phyloP scores from a whole-genome alignment of 495 filamentous ascomycete species.

The Penicillium simplicissimum region DNA sequence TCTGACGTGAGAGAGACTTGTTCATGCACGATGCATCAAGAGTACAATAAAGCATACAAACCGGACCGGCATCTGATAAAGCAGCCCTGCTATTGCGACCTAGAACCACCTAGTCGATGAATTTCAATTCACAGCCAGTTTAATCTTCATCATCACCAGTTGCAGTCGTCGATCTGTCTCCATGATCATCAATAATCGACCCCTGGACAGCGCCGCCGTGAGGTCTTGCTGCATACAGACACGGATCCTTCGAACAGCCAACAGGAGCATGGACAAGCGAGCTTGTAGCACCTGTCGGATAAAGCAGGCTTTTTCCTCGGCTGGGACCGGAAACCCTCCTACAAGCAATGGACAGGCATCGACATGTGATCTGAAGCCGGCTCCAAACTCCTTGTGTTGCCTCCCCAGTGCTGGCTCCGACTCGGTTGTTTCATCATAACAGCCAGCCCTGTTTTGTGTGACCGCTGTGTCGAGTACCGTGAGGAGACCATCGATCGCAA shows the following conservation, averaged over 20 bases:
- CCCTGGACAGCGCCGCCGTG: slow-evolving; percentile 22
- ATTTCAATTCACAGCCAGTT: slow-evolving; percentile 14
- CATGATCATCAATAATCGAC: slow-evolving; percentile 39
- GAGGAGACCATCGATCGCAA: slow-evolving; percentile 39
- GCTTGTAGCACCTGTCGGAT: slow-evolving; percentile 35
- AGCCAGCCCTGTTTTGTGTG: not conserved
- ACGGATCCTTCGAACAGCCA: slow-evolving; percentile 31
- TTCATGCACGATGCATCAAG: not conserved
- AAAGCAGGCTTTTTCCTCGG: slow-evolving; percentile 37
- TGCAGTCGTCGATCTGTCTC: slow-evolving; percentile 42
- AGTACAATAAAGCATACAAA: not conserved
- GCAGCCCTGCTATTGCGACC: not conserved
- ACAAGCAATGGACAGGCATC: slow-evolving; percentile 34
- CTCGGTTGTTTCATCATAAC: not conserved
- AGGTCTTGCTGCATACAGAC: slow-evolving; percentile 31
- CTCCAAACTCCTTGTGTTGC: not conserved
- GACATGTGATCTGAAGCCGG: slow-evolving; percentile 26
- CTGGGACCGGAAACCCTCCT: slow-evolving; percentile 32
- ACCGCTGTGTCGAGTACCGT: slow-evolving; percentile 30
- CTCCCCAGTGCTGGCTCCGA: not conserved
- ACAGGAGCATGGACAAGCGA: slow-evolving; percentile 29
- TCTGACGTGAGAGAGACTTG: not conserved
- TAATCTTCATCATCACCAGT: slow-evolving; percentile 37
- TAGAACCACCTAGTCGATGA: not conserved
- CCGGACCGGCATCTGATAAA: not conserved